Evolutionary conservation across 495 filamentous ascomycete species (phyloP), one percentile per base, ranked within the genome.

Genomic region (Xylaria sp.): DNA sequence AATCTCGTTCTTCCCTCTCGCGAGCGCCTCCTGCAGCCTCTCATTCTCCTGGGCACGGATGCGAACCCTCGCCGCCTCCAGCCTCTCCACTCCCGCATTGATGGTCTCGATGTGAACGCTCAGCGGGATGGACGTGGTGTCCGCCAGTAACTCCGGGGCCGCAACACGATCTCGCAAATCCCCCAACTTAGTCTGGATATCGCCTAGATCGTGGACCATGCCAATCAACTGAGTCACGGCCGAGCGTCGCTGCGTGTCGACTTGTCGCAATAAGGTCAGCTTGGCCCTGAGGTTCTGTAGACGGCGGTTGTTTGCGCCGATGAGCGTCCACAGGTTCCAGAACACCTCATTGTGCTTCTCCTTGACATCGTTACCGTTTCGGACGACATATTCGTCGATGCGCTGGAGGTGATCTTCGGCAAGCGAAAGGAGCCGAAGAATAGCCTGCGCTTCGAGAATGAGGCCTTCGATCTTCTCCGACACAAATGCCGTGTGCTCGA

Each of bases 31-130:
- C 69, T 80, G 76, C 40, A 89, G 78, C 63, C 84, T 78, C 66
- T 92, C 87, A 63, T 86, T 81, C 83, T 91, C 89, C 24, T 87
- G 68, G n/a, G 81, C 85, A 63, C 86, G 82, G 11, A 86, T 85
- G 66, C 85, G 84, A 37, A 81, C 81, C 64, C 90, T 82, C 66
- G 86, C 87, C 52, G 75, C 70, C 71, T 92, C 88, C 52, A 94
- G 75, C 72, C 91, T 83, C 74, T 93, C 88, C 4, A 93, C 85
- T 0, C 90, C 90, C 21, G 84, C 79, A 64, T 90, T 83, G 55
- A 94, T 92, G 71, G 86, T 89, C 72, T 92, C 89, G 59, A 93
- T 87, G 76, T 93, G 90, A 70, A 92, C 87, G 46, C 82, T 84
- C 8, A 94, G 76, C 64, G 91, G 90, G 40, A 92, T 81, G n/a